phyloP scores from a whole-genome alignment of 2,329 filamentous ascomycete species.

The Zasmidium citrigriseum region DNA sequence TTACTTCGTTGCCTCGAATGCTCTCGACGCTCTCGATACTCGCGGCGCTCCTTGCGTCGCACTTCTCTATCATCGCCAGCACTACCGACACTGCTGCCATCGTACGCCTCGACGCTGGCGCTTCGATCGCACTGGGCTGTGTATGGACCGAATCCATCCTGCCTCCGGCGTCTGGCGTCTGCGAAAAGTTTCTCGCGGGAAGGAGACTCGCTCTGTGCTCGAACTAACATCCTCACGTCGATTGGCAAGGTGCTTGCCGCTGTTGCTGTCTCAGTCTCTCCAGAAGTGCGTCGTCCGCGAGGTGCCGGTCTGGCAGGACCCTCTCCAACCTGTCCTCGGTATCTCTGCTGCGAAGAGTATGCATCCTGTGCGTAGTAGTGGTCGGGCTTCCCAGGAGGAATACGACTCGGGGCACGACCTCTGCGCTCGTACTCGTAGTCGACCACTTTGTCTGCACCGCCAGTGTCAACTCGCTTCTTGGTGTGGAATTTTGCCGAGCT shows the following conservation, averaged over 20 bases:
- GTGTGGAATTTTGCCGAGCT: slow-evolving; percentile 29
- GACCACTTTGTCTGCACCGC: slow-evolving; percentile 6
- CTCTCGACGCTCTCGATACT: neutral
- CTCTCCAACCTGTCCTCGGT: slow-evolving; percentile 7
- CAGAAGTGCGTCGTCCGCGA: slow-evolving; percentile 2
- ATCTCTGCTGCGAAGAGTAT: neutral
- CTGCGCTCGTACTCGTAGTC: slow-evolving; percentile 24
- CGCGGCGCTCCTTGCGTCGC: slow-evolving; percentile 1
- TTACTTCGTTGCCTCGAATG: slow-evolving; percentile 13
- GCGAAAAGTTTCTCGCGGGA: slow-evolving; percentile 25
- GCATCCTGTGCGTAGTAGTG: slow-evolving; percentile 13
- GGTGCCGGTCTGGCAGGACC: slow-evolving; percentile 1
- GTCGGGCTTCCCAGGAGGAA: slow-evolving; percentile 4
- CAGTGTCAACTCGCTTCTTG: neutral
- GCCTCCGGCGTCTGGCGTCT: slow-evolving; percentile 1
- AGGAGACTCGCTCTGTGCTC: slow-evolving; percentile 32
- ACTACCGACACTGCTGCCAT: slow-evolving; percentile 15
- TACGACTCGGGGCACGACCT: slow-evolving; percentile 22
- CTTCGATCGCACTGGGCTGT: slow-evolving; percentile 14
- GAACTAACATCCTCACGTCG: slow-evolving; percentile 15
- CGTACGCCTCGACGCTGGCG: slow-evolving; percentile 19
- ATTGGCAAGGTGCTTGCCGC: slow-evolving; percentile 9
- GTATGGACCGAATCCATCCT: slow-evolving; percentile 19
- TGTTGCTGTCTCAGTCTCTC: slow-evolving; percentile 12
- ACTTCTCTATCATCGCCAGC: neutral